Base-by-base conservation (phyloP, 228 moss, liverwort and hornwort genomes). In the Sphagnum magellanicum region DNA sequence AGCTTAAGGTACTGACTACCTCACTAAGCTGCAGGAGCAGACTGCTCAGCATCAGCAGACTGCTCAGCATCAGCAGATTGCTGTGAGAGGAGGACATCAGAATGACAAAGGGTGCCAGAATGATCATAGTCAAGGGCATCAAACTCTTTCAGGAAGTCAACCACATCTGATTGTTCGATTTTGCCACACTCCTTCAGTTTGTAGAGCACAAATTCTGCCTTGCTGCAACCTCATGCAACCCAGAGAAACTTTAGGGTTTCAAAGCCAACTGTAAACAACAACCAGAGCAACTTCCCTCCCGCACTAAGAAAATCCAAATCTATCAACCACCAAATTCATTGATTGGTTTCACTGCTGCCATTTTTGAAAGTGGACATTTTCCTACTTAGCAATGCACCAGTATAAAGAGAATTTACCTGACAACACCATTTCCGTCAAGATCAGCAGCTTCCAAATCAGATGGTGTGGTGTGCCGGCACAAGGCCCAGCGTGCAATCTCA, bases 131-230 rank as follows among this genome's bases (percentile, higher is more conserved):
- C 91, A 51, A 91, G 83, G 10, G 71, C n/a, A 50, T 65, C 59
- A 71, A 89, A 92, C 70, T 91, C 75, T 68, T 77, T 86, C 61
- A 96, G 65, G 49, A 92, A 69, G 9, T 80, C 87, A 48, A 72
- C 65, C 77, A 92, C 78, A 65, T 96, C 96, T 8, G 67, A 75
- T 49, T 86, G 84, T 1, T 86, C 80, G 6, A 96, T 75, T 75
- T 89, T 92, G 49, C 92, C 96, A 17, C 84, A 13, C 91, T 96
- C 96, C 80, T 92, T 91, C 72, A 96, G 79, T 74, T 96, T 92
- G 69, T 73, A 89, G 62, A 91, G 81, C 6, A 81, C 83, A 72
- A 91, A 96, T 68, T 96, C 96, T 4, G 92, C 70, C 6, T 86
- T 84, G 58, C 92, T 32, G 32, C 32, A 32, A 32, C 32, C 32